A percentile compares a stretch with the other conserved stretches of the same genome.
Conservation (phyloP, 192 early-diverging fungal genomes). For the Entomortierella chlamydospora region DNA sequence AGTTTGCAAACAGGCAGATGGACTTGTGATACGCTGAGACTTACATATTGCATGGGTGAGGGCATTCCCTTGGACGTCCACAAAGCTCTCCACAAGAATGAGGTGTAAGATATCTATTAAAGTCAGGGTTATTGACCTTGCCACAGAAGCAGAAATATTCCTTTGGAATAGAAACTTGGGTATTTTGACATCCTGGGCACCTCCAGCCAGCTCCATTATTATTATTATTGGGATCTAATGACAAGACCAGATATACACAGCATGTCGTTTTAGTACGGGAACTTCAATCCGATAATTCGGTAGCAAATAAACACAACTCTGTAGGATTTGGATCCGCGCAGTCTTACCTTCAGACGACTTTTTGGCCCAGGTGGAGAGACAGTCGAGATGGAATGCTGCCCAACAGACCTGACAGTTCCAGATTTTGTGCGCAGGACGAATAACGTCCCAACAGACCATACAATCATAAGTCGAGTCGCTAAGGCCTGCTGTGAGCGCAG, state of each 20-base stretch:
- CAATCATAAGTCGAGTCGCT: slow-evolving; percentile 86
- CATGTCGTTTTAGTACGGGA: neutral
- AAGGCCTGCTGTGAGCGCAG: slow-evolving; percentile 72
- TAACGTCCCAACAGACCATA: slow-evolving; percentile 95
- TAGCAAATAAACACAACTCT: no score
- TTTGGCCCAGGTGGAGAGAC: slow-evolving; percentile 84
- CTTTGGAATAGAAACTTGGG: slow-evolving; percentile 69
- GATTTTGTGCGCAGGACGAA: slow-evolving; percentile 74
- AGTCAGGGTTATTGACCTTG: slow-evolving; percentile 76
- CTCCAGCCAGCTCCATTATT: slow-evolving; percentile 71
- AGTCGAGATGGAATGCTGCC: slow-evolving; percentile 92
- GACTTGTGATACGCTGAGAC: slow-evolving; percentile 23
- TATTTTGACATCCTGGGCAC: slow-evolving; percentile 93
- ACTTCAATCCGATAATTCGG: no score
- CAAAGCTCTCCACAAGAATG: slow-evolving; percentile 91
- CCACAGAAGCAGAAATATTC: slow-evolving; percentile 92
- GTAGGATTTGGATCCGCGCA: neutral
- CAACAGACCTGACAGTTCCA: slow-evolving; percentile 93
- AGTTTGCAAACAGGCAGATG: no score
- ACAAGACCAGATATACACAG: neutral
- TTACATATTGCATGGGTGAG: slow-evolving; percentile 81
- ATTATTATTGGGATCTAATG: slow-evolving; percentile 45
- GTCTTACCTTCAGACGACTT: slow-evolving; percentile 67
- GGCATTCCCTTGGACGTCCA: slow-evolving; percentile 70
- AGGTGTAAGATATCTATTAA: slow-evolving; percentile 73